Percentiles rank a stretch among this genome's conserved stretches.
Conservation (phyloP, 2,329 filamentous ascomycete species). For the Aspergillus jensenii region DNA sequence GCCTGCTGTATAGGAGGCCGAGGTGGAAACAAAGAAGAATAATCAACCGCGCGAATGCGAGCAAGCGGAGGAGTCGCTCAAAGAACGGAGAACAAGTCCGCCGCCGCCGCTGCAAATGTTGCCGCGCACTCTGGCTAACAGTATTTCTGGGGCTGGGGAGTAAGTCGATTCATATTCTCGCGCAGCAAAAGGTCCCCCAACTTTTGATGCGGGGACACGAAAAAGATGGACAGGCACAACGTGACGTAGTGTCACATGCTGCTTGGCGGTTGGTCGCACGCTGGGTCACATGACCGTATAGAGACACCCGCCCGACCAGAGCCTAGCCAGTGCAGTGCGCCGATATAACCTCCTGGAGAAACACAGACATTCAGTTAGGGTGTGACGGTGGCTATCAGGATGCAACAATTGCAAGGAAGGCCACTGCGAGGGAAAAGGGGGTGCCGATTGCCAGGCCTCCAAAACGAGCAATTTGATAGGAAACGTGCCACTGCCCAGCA, state of each 20-base stretch:
- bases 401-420: not conserved
- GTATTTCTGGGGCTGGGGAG: not conserved
- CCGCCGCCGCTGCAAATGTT: not conserved
- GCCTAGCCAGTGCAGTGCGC: not conserved
- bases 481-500: not conserved
- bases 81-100: not conserved
- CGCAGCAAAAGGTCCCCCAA: not conserved
- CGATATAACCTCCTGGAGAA: not conserved
- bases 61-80: not conserved
- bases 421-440: not conserved
- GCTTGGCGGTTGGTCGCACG: not conserved
- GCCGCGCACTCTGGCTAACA: not conserved
- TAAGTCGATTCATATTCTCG: not conserved
- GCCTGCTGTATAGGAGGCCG: not conserved
- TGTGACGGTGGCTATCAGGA: not conserved
- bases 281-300: conserved; percentile 6
- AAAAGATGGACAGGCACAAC: conserved; percentile 11
- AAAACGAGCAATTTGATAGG: not conserved
- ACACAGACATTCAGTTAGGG: not conserved
- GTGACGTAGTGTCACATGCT: conserved; percentile 18
- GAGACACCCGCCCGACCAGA: not conserved
- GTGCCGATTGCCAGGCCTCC: not conserved
- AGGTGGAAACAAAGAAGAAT: not conserved
- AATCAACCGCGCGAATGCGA: not conserved
- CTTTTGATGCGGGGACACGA: conserved; percentile 11